Percentiles rank a stretch among this genome's conserved stretches.
Conservation (phyloP, 139 green algal genomes). For the Micractinium sp. region DNA sequence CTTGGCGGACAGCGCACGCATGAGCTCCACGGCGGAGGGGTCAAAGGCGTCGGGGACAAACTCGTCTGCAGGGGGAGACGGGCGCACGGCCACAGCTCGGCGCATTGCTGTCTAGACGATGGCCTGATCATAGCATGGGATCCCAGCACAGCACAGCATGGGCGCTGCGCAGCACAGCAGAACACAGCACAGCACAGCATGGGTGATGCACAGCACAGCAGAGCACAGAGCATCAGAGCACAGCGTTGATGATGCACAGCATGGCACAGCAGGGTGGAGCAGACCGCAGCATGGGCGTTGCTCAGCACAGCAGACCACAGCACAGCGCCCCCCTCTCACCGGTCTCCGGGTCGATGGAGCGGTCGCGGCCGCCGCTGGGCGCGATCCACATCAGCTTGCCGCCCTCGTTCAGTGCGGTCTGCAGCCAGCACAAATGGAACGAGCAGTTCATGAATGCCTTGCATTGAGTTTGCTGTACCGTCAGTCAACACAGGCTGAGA, state of each 20-base stretch:
- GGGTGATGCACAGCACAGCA: background rate
- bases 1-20: constrained; percentile 81
- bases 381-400: constrained; percentile 95
- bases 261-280: too few species aligned
- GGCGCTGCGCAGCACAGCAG: too few species aligned
- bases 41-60: constrained; percentile 87
- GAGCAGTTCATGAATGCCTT: too few species aligned
- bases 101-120: too few species aligned
- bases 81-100: too few species aligned
- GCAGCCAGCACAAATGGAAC: background rate
- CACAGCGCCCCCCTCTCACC: background rate
- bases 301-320: background rate
- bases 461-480: too few species aligned
- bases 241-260: too few species aligned
- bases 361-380: constrained; percentile 88
- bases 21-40: constrained; percentile 89
- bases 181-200: too few species aligned
- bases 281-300: too few species aligned
- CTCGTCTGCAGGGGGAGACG: constrained; percentile 35
- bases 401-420: constrained; percentile 68
- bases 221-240: background rate
- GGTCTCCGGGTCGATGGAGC: constrained; percentile 58
- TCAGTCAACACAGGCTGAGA: background rate
- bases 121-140: too few species aligned
- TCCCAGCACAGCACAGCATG: too few species aligned